Conservation (phyloP, 1,284 basidiomycete species). For the Fomitopsis pinicola region DNA sequence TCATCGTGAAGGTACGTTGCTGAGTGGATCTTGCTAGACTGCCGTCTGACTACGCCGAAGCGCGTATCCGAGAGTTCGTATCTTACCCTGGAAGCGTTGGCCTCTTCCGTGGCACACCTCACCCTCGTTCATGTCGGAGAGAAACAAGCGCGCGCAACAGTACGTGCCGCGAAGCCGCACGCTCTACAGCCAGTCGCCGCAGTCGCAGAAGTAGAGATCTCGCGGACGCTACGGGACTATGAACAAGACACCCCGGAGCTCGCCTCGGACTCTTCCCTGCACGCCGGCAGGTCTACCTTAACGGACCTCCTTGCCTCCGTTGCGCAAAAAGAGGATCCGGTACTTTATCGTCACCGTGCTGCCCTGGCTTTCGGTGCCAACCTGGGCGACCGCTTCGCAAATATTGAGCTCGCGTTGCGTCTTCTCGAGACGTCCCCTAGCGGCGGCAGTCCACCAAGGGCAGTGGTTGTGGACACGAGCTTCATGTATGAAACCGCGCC, state of each 20-base stretch:
- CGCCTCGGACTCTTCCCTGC: too few species aligned
- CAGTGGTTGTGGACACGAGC: slow-evolving; percentile 72
- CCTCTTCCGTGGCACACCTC: slow-evolving; percentile 52
- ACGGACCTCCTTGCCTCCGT: background rate
- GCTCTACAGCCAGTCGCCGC: slow-evolving; percentile 66
- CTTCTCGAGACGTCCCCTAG: slow-evolving; percentile 44
- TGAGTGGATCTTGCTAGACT: background rate
- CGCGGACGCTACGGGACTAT: slow-evolving; percentile 37
- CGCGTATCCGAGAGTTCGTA: slow-evolving; percentile 45
- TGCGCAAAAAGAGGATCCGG: background rate
- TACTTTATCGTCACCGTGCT: slow-evolving; percentile 31
- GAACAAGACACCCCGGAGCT: background rate
- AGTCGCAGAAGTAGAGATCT: slow-evolving; percentile 59
- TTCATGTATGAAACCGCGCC: slow-evolving; percentile 93
- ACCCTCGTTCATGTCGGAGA: slow-evolving; percentile 27
- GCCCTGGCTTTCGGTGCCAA: slow-evolving; percentile 89
- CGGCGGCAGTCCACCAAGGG: slow-evolving; percentile 16
- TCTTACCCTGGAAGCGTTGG: slow-evolving; percentile 73
- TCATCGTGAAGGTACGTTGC: slow-evolving; percentile 36
- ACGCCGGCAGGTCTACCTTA: background rate
- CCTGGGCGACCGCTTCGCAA: slow-evolving; percentile 82
- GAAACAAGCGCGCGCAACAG: slow-evolving; percentile 36
- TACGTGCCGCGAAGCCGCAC: slow-evolving; percentile 73
- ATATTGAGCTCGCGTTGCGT: slow-evolving; percentile 76
- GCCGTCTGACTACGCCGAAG: slow-evolving; percentile 23